Base-by-base conservation (phyloP, 164 flowering plant genomes). In the Umbilicus rupestris region DNA sequence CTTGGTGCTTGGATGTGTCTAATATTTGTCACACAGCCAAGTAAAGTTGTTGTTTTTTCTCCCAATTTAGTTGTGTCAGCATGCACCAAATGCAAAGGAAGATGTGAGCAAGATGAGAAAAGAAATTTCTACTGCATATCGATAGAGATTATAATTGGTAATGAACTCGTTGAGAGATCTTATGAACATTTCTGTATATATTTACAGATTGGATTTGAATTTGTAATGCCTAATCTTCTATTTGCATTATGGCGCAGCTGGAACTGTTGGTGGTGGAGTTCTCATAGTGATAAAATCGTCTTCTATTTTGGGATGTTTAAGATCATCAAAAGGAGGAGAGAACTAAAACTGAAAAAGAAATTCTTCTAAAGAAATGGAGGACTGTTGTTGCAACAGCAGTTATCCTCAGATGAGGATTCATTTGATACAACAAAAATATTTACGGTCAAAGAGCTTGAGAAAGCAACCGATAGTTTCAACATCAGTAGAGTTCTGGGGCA, bases 351-450 rank as follows among this genome's bases (percentile, higher is more conserved):
- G 37, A 66, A 22, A 26, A n/a, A 71, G 3, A 46, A 24, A 33
- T 60, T 44, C n/a, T 71, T 71, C 37, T 62, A 66, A 37, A 49
- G 64, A 47, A 71, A 71, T 59, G 73, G 73, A 1, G 69, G 73
- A 7, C 46, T 66, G 6, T 31, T 71, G 62, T 41, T 71, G 33
- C 57, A 71, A 33, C 69, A 71, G 66, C 55, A 47, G 28, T 11
- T 65, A 10, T 64, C 30, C 10, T 28, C 65, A 0, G 2, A 30
- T 65, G 39, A 29, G 3, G 57, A 19, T n/a, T 0, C 31, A 5
- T 17, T 30, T n/a, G 35, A 71, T 19, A 30, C 15, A 17, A 33
- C 69, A 19, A 62, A 45, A 52, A 22, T 71, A 7, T 71, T 71
- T 33, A 58, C 65, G 14, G 45, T 39, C 10, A n/a, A 66, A 4